Base-by-base conservation (phyloP, 2,329 filamentous ascomycete genomes). In the Hymenoscyphus infarciens region DNA sequence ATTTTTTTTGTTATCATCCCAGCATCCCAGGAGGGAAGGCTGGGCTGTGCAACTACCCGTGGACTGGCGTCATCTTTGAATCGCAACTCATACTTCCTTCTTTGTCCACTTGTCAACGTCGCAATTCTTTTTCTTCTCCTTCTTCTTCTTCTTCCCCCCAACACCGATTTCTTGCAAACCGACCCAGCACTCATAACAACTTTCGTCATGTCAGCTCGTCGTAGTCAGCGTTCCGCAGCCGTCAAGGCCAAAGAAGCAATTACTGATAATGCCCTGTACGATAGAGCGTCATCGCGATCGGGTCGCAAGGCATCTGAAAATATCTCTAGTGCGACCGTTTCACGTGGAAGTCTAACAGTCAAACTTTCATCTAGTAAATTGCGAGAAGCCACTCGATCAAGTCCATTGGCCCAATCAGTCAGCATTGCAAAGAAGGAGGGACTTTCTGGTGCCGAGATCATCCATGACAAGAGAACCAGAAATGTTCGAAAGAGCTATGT, bases 401-500 rank as follows among this genome's bases (percentile, higher is more conserved):
- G 67, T 63, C 63, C 68, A 6, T 55, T 63, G 22, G 63, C 64
- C 15, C 63, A 63, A 10, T 60, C 69, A 15, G 59, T 65, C 25
- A 54, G 63, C 5, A 63, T 66, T 2, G 68, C 62, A 29, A 66
- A 63, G 19, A 67, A 70, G 15, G 69, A 72, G 59, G 62, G 62
- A 4, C 71, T 74, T 63, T 56, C 66, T 10, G 71, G 70, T 3
- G 70, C 71, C 19, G 66, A 74, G 52, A 74, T 74, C 52, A 53
- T 74, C 1, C 70, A 72, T 56, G 72, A 71, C 1, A 73, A 71
- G 58, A 66, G 73, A 64, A 60, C 68, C 5, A 70, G 73, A 57
- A 71, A 72, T 61, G 70, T 73, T 5, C 71, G 68, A 56, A 75
- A 74, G 61, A 74, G 69, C 60, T 75, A 75, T 63, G 81, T 83